Percentiles rank a stretch among this genome's conserved stretches.
These are phyloP conservation scores for Zizania latifolia DNA, from an alignment of 176 grass and related monocot genomes.

Conservation along the genomic window DNA sequence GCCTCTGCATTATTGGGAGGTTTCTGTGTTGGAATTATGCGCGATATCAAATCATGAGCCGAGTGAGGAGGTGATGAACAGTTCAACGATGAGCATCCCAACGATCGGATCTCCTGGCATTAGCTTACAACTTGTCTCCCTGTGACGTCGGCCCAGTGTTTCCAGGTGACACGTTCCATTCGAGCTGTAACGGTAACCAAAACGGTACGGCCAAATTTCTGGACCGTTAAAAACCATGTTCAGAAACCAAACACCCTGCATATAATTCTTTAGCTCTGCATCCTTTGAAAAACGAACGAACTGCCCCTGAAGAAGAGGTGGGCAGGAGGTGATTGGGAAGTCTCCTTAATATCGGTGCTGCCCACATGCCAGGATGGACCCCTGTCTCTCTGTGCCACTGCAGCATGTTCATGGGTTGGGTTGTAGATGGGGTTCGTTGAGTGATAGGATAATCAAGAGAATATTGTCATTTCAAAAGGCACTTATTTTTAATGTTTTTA, in stretches of 20 bases:
- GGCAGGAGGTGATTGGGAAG: neutral
- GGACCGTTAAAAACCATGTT: neutral
- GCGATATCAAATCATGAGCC: neutral
- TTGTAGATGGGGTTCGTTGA: neutral
- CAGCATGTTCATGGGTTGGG: constrained; percentile 33
- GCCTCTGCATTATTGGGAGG: constrained; percentile 15
- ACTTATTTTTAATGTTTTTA: neutral
- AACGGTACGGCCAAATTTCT: neutral
- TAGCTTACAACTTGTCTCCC: neutral
- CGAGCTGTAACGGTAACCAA: neutral
- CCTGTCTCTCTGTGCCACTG: neutral
- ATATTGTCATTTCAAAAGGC: constrained; percentile 35
- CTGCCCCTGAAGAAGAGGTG: neutral
- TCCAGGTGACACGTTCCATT: neutral
- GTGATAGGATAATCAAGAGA: constrained; percentile 24
- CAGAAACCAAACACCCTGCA: no score
- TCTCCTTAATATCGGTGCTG: neutral
- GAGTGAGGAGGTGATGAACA: neutral
- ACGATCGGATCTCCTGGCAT: neutral
- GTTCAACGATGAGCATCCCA: neutral
- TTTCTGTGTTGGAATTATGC: constrained; percentile 11
- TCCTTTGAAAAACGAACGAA: neutral
- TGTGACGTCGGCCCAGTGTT: neutral
- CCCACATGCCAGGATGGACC: constrained; percentile 18
- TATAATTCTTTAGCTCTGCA: neutral